Base-by-base conservation (phyloP, 768 basidiomycete genomes). In the Gelatoporia subvermispora region DNA sequence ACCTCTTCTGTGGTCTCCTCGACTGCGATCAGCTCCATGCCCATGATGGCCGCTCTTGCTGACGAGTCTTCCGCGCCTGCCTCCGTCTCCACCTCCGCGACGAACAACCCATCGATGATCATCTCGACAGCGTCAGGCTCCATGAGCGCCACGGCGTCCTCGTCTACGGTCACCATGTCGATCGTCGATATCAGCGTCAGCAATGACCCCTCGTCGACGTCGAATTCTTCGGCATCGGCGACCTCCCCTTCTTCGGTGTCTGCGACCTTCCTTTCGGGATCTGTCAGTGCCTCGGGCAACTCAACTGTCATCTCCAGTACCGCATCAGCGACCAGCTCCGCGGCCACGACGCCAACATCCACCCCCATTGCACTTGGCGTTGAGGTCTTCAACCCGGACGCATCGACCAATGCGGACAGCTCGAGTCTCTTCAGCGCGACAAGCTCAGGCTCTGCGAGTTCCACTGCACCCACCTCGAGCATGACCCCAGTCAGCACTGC, bases 401-500 rank as follows among this genome's bases (percentile, higher is more conserved):
- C 35, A 21, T 11, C 37, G 24, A 24, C 20, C 5, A 8, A 7
- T 3, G 22, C 36, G 36, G 31, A 15, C 20, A 36, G 35, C 45
- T 16, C 45, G 45, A 46, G 34, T 22, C 20, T 20, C n/a, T 18
- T 4, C 22, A 34, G 48, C 15, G 41, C 56, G 34, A 34, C 51
- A 38, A 51, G 51, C 21, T 39, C 35, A 39, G 36, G 39, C 15
- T 18, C 35, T 25, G n/a, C 43, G 21, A 44, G n/a, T 25, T 41
- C 48, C 10, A 13, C 46, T 1, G 35, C 52, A 7, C 7, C 28
- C 3, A 42, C 36, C 16, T 44, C 53, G 11, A 37, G 47, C 24
- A 60, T 58, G 57, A 59, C 57, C 4, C 54, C 60, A 5, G 58
- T 60, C 22, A 61, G 55, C 48, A 69, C 69, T 16, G 68, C 61